A percentile compares a stretch with the other conserved stretches of the same genome.
These are phyloP conservation scores for Corymbia calophylla DNA, from an alignment of 441 rosid genomes.

Conservation along the genomic window DNA sequence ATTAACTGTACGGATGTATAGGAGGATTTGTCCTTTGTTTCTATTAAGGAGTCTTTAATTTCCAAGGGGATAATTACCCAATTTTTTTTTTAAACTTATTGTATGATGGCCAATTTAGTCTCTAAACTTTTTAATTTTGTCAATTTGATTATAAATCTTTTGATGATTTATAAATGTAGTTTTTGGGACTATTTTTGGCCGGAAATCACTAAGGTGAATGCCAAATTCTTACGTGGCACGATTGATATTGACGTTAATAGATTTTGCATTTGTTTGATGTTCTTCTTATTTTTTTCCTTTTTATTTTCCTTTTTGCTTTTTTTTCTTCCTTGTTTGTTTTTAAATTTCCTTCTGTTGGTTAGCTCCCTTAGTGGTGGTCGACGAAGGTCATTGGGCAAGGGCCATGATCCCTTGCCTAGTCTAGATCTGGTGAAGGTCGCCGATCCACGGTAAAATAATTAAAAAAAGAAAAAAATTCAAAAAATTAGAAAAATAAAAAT, in stretches of 20 bases:
- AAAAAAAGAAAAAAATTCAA: neutral
- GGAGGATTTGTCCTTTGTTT: neutral
- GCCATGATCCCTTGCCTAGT: neutral
- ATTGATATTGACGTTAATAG: neutral
- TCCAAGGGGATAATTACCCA: neutral
- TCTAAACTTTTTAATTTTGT: neutral
- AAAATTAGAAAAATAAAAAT: too few relatives aligned
- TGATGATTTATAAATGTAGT: neutral
- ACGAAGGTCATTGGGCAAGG: neutral
- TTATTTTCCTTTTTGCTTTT: accelerated
- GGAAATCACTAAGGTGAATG: neutral
- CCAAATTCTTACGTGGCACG: neutral
- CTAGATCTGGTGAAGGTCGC: neutral
- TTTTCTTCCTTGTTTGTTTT: neutral
- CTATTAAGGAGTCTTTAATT: neutral
- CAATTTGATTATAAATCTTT: neutral
- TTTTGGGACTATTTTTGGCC: neutral
- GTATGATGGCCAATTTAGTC: accelerated
- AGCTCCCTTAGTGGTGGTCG: neutral
- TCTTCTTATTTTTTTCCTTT: neutral
- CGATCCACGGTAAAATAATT: neutral
- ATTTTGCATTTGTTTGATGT: neutral
- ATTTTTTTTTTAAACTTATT: neutral
- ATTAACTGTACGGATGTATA: neutral
- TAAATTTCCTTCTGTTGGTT: neutral